These are phyloP conservation scores for Bacterosira constricta DNA, from an alignment of 108 stramenopile genomes.

Conservation along the genomic window DNA sequence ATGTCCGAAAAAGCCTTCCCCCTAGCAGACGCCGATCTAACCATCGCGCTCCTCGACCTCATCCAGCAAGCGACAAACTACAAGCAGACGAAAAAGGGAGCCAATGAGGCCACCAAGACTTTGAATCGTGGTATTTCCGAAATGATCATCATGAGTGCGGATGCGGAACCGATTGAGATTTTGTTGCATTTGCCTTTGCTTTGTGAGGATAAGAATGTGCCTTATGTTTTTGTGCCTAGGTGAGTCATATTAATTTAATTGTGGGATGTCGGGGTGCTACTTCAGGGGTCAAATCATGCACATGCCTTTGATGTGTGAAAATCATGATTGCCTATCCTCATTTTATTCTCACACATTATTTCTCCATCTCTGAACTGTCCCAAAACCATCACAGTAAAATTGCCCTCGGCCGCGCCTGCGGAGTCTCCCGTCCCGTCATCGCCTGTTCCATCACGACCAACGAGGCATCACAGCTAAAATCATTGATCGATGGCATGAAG, in stretches of 20 bases:
- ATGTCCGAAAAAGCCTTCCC: slow-evolving; percentile 97
- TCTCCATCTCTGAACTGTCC: not conserved
- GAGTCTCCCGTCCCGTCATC: slow-evolving; percentile 98
- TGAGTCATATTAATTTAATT: slow-evolving; percentile 23
- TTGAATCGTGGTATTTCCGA: slow-evolving; percentile 99
- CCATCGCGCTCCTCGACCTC: slow-evolving; percentile 96
- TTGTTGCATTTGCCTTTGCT: slow-evolving; percentile 97
- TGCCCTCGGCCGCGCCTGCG: slow-evolving; percentile 98
- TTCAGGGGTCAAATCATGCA: too few relatives aligned
- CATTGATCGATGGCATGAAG: slow-evolving; percentile 96
- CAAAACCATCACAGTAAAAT: slow-evolving; percentile 78
- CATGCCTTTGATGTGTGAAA: too few relatives aligned
- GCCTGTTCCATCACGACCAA: slow-evolving; percentile 96
- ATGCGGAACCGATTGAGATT: slow-evolving; percentile 99
- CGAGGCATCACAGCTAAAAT: slow-evolving; percentile 97
- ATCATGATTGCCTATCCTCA: too few relatives aligned
- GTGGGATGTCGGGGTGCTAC: too few relatives aligned
- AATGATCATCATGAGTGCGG: slow-evolving; percentile 99
- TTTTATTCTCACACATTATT: too few relatives aligned
- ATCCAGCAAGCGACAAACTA: slow-evolving; percentile 96
- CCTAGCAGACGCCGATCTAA: slow-evolving; percentile 98
- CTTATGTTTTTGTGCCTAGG: slow-evolving; percentile 99
- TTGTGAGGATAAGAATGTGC: slow-evolving; percentile 99
- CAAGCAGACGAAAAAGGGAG: slow-evolving; percentile 98
- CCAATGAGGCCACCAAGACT: slow-evolving; percentile 99